phyloP scores from a whole-genome alignment of 495 filamentous ascomycete species.

The Aspergillus funiculosus region DNA sequence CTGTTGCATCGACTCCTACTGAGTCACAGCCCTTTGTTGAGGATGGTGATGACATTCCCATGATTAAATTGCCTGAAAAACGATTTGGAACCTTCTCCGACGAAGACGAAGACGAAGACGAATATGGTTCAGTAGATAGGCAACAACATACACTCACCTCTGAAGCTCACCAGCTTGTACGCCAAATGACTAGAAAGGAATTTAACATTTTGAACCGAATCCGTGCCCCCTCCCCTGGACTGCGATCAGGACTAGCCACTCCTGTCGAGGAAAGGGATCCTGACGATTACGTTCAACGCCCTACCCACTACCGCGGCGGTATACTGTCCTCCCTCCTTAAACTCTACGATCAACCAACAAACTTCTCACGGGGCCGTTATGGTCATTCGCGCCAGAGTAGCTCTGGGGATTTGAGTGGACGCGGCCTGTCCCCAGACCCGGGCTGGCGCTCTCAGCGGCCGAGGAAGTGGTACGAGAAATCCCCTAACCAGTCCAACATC shows the following conservation, averaged over 20 bases:
- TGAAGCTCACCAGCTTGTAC: constrained; percentile 32
- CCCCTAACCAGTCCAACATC: constrained; percentile 40
- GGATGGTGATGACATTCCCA: constrained; percentile 36
- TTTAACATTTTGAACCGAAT: constrained; percentile 33
- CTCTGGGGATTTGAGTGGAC: constrained; percentile 27
- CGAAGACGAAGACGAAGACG: constrained; percentile 26
- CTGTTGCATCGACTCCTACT: constrained; percentile 28
- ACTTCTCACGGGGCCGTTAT: constrained; percentile 27
- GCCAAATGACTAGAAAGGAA: constrained; percentile 39
- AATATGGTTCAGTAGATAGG: constrained; percentile 27
- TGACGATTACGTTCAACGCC: constrained; percentile 62
- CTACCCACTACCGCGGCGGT: constrained; percentile 66
- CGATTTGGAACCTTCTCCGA: constrained; percentile 28
- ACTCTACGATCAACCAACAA: constrained; percentile 51
- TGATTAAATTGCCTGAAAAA: constrained; percentile 38
- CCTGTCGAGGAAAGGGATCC: constrained; percentile 54
- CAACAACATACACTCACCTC: constrained; percentile 28
- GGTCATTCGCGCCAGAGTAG: constrained; percentile 33
- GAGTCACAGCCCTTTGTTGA: constrained; percentile 28
- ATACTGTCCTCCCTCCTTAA: constrained; percentile 74
- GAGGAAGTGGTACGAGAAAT: constrained; percentile 62
- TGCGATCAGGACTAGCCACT: constrained; percentile 54
- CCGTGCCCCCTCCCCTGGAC: constrained; percentile 33
- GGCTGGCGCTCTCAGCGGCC: constrained; percentile 35
- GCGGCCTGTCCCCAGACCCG: constrained; percentile 33